Conservation (phyloP, 176 grass and related monocot genomes). For the Coix lacrymajobi region DNA sequence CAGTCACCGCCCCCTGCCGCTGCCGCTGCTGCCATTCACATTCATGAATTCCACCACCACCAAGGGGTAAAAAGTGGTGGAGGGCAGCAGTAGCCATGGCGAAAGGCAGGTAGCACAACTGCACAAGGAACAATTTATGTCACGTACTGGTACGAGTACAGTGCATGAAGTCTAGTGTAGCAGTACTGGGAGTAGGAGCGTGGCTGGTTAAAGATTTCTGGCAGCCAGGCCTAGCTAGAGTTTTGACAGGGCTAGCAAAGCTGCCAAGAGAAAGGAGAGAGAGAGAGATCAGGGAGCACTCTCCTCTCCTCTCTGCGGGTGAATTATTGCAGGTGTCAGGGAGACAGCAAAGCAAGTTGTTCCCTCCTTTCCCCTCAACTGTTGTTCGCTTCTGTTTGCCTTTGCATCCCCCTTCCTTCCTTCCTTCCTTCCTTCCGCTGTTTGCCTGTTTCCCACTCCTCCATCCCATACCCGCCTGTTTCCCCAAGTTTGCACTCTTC, state of each 20-base stretch:
- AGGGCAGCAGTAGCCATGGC: not conserved
- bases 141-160: not conserved
- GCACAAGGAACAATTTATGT: constrained; percentile 25
- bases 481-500: not conserved
- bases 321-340: constrained; percentile 52
- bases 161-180: not conserved
- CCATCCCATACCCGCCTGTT: not conserved
- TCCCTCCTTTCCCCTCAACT: constrained; percentile 50
- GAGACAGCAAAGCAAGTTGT: constrained; percentile 51
- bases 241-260: not conserved
- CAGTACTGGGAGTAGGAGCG: not conserved
- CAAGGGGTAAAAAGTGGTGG: not conserved
- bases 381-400: constrained; percentile 16
- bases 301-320: not conserved
- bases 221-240: not conserved
- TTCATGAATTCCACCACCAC: not conserved
- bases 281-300: not conserved
- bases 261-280: not conserved
- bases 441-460: not conserved
- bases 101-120: not conserved
- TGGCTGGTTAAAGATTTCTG: constrained; percentile 15
- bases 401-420: not conserved
- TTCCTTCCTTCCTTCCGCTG: not conserved
- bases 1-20: no score
- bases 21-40: not conserved